Base-by-base conservation (phyloP, 176 grass and related monocot species). In the Tillandsia leiboldiana region DNA sequence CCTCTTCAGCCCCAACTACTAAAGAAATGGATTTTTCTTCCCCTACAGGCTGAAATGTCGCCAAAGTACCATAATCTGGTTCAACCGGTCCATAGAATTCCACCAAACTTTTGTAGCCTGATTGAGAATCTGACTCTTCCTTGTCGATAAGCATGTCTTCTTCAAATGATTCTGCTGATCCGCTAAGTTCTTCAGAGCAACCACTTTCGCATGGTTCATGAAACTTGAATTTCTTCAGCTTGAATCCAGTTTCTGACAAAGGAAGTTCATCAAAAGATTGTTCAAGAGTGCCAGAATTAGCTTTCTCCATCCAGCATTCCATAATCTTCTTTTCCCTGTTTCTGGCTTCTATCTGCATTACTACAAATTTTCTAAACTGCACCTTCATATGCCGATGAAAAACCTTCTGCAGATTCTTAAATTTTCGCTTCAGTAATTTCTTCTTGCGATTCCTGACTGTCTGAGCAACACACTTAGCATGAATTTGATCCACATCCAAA, bases 221-320 rank as follows among this genome's bases (percentile, higher is more conserved):
- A 71, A 48, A 77, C 50, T 88, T 75, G 49, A 82, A 75, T 75
- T 80, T 83, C 65, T 85, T 67, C 67, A 83, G 70, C 51, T 73
- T 65, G 23, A 88, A 81, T 65, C 62, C 64, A 74, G 66, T 74
- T 83, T 52, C 70, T 24, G 82, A 27, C 70, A 88, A 70, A n/a
- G 74, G 72, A 68, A 67, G 70, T 63, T 65, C 48, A 78, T 72
- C n/a, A 78, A 92, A 86, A 53, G 8, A 53, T 64, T 65, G 76
- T 75, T 86, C 81, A 81, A 92, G 85, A 75, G 72, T 86, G 50
- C 90, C 90, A 85, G 77, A 70, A 81, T 70, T 70, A 27, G 90
- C 85, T 68, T 88, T 78, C 65, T 83, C 81, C 64, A 83, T 82
- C 85, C 90, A 88, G 23, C 75, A 61, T 2, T 75, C 70, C 63